phyloP scores from a whole-genome alignment of 805 yeast species.

The Peterozyma xylosa region DNA sequence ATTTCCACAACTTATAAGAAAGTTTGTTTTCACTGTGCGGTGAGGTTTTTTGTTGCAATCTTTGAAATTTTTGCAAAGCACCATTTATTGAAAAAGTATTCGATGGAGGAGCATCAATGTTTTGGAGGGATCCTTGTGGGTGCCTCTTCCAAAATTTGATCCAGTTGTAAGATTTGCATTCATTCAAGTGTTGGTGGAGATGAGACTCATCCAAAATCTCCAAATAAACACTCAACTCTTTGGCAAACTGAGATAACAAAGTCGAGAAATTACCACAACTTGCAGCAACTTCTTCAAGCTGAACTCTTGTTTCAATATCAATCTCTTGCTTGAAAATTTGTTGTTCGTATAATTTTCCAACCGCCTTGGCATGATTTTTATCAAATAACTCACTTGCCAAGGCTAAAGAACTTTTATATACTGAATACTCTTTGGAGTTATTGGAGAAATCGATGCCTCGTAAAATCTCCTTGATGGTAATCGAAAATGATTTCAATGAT shows the following conservation, averaged over 20 bases:
- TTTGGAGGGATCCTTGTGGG: conserved; percentile 1
- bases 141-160: conserved; percentile 38
- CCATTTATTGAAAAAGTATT: conserved; percentile 21
- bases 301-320: conserved; percentile 36
- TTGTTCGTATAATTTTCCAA: conserved; percentile 50
- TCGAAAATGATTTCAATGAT: conserved; percentile 57
- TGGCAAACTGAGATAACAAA: conserved; percentile 53
- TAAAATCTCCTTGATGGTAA: conserved; percentile 56
- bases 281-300: conserved; percentile 78
- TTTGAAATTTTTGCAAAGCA: conserved; percentile 19
- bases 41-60: conserved; percentile 17
- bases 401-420: conserved; percentile 37
- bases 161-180: conserved; percentile 40
- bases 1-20: conserved; percentile 37
- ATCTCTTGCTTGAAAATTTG: conserved; percentile 35
- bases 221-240: conserved; percentile 45
- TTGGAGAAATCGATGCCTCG: conserved; percentile 50
- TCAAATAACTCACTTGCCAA: conserved; percentile 51
- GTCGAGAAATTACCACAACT: conserved; percentile 76
- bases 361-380: conserved; percentile 47
- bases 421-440: conserved; percentile 26
- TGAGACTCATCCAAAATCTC: conserved; percentile 23
- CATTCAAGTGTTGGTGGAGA: conserved; percentile 3
- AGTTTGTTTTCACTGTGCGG: conserved; percentile 10
- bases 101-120: no score